A percentile compares a stretch with the other conserved stretches of the same genome.
phyloP scores from a whole-genome alignment of 1,284 basidiomycete species.

The Ganoderma sinense region DNA sequence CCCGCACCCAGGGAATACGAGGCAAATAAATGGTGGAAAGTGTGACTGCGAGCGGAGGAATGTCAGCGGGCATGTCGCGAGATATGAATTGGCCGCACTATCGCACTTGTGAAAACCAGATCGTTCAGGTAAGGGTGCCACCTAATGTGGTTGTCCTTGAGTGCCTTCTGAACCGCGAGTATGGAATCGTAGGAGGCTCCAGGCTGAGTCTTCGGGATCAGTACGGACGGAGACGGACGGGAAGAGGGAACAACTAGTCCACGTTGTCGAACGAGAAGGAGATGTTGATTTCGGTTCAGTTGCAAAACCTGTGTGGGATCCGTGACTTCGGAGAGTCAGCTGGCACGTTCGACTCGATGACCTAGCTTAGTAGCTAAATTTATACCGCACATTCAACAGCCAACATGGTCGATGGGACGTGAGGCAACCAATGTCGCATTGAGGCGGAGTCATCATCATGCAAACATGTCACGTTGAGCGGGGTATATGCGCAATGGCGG shows the following conservation, averaged over 20 bases:
- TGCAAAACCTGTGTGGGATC: neutral
- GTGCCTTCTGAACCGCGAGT: constrained; percentile 14
- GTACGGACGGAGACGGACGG: neutral
- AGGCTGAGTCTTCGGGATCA: neutral
- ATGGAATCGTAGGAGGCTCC: neutral
- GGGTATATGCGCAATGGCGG: neutral
- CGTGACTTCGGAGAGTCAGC: neutral
- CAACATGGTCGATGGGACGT: neutral
- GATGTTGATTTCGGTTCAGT: neutral
- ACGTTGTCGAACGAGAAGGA: neutral
- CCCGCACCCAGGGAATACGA: constrained; percentile 55
- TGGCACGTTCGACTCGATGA: neutral
- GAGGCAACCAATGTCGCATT: neutral
- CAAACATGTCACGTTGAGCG: neutral
- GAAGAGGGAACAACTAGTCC: neutral
- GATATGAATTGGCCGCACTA: neutral
- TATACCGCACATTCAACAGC: neutral
- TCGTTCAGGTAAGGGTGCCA: constrained; percentile 72
- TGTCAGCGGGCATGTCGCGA: neutral
- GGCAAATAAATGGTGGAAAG: constrained; percentile 54
- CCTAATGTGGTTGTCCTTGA: constrained; percentile 65
- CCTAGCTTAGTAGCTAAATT: neutral
- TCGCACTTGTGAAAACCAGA: constrained; percentile 61
- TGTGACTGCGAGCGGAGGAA: neutral
- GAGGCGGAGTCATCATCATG: neutral